These are phyloP conservation scores for Fraxinus greggii DNA, from an alignment of 305 asterid genomes.

Conservation along the genomic window DNA sequence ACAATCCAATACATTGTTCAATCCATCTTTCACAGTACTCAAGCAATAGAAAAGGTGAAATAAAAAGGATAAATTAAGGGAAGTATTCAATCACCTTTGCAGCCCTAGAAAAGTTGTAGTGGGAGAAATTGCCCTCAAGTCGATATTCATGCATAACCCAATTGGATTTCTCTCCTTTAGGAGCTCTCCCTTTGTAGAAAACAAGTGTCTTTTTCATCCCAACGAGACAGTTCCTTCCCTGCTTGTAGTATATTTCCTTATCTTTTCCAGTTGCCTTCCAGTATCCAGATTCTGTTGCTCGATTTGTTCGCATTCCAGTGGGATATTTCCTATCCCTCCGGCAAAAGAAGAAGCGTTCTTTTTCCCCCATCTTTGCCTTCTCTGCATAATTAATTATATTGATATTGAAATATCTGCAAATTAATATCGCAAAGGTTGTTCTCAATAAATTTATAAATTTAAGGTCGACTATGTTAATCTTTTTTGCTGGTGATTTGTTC, in stretches of 20 bases:
- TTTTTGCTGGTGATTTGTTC: background rate
- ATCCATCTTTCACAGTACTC: background rate
- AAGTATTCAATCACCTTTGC: slow-evolving; percentile 49
- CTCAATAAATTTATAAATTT: background rate
- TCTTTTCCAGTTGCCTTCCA: slow-evolving; percentile 95
- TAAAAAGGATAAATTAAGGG: background rate
- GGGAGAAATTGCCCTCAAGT: slow-evolving; percentile 58
- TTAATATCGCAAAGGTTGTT: background rate
- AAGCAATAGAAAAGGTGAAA: background rate
- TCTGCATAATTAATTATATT: slow-evolving; percentile 32
- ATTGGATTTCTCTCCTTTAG: slow-evolving; percentile 71
- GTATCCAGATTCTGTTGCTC: slow-evolving; percentile 76
- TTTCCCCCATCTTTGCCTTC: slow-evolving; percentile 75
- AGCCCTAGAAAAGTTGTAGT: slow-evolving; percentile 48
- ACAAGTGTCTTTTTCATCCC: slow-evolving; percentile 94
- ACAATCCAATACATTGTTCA: background rate
- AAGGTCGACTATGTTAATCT: background rate
- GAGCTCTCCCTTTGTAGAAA: slow-evolving; percentile 87
- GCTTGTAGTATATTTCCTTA: slow-evolving; percentile 53
- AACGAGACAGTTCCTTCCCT: slow-evolving; percentile 42
- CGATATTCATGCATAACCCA: slow-evolving; percentile 91
- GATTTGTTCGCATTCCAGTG: slow-evolving; percentile 81
- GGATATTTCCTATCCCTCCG: slow-evolving; percentile 83
- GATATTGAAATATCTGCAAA: background rate
- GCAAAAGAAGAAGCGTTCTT: slow-evolving; percentile 72